These are phyloP conservation scores for Protostelium mycophagum DNA, from an alignment of 78 protist species.

Conservation along the genomic window DNA sequence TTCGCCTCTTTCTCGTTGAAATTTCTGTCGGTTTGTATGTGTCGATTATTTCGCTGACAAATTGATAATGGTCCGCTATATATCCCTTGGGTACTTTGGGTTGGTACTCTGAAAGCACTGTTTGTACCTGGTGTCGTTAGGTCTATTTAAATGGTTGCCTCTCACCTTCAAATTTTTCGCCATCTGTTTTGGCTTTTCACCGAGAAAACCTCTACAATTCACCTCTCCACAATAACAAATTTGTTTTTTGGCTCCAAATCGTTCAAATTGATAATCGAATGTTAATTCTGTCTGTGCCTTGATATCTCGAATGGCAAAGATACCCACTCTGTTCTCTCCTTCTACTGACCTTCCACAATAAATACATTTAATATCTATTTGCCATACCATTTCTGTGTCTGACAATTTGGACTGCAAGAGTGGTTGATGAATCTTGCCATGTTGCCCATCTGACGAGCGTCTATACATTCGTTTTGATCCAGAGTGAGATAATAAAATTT, in stretches of 20 bases:
- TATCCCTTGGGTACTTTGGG: neutral
- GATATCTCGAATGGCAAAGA: conserved; percentile 60
- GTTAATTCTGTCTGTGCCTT: conserved; percentile 62
- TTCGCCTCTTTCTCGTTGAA: neutral
- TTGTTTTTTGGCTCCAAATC: conserved; percentile 51
- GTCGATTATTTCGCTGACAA: neutral
- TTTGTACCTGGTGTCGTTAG: neutral
- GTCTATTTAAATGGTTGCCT: neutral
- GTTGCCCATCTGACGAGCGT: conserved; percentile 67
- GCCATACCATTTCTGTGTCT: conserved; percentile 70
- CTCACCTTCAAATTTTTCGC: neutral
- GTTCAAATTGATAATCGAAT: conserved; percentile 78
- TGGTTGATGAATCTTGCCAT: conserved; percentile 67
- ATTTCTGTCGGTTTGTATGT: neutral
- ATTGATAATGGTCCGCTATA: neutral
- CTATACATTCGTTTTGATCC: conserved; percentile 41
- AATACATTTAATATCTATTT: neutral
- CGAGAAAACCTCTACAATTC: conserved; percentile 50
- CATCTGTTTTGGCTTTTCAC: conserved; percentile 18
- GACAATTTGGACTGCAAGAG: conserved; percentile 77
- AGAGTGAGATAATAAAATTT: conserved; percentile 62
- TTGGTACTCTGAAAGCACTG: neutral
- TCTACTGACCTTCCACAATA: conserved; percentile 15
- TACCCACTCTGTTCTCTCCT: conserved; percentile 72
- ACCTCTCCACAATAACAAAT: conserved; percentile 42